These are phyloP conservation scores for Pythium chondricola DNA, from an alignment of 352 stramenopile genomes.

Conservation along the genomic window DNA sequence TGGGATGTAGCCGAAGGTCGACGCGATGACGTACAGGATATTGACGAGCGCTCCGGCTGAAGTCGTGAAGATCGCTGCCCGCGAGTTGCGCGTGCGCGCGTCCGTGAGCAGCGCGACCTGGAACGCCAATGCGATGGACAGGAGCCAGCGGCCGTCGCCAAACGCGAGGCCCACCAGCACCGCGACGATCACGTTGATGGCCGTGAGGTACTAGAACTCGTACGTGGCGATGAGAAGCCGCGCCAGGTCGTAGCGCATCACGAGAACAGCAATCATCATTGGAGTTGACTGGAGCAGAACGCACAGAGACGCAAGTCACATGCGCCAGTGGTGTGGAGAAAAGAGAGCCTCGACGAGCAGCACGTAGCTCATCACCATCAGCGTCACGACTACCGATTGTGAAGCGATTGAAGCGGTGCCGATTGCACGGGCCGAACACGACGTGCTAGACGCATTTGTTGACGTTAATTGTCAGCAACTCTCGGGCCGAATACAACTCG, in stretches of 20 bases:
- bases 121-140: not conserved
- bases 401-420: too few relatives aligned
- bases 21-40: not conserved
- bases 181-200: slow-evolving; percentile 7
- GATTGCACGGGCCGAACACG: too few relatives aligned
- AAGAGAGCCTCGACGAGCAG: too few relatives aligned
- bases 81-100: not conserved
- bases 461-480: too few relatives aligned
- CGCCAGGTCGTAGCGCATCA: slow-evolving; percentile 12
- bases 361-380: too few relatives aligned
- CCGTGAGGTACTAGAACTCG: slow-evolving; percentile 18
- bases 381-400: too few relatives aligned
- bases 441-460: too few relatives aligned
- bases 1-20: slow-evolving; percentile 11
- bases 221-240: slow-evolving; percentile 2
- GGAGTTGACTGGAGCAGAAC: too few relatives aligned
- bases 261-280: too few relatives aligned
- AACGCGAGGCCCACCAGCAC: slow-evolving; percentile 1
- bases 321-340: too few relatives aligned
- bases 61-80: not conserved
- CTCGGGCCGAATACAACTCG: too few relatives aligned
- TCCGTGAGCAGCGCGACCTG: not conserved
- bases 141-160: not conserved
- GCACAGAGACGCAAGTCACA: too few relatives aligned
- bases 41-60: not conserved